Base-by-base conservation (phyloP, 768 basidiomycete species). In the Lactarius indigo region DNA sequence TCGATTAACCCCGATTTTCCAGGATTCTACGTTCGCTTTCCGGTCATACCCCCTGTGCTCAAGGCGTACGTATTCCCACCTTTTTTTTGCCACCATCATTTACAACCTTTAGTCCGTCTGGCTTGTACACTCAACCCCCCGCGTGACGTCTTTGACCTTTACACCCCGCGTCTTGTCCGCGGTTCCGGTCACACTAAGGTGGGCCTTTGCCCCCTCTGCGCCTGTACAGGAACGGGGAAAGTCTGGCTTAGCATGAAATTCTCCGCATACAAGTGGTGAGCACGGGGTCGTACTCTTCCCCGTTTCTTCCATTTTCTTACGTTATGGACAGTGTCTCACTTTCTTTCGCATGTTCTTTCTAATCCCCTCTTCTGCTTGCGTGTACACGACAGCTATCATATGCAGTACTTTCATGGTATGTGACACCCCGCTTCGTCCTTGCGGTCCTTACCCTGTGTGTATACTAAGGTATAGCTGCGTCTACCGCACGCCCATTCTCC, bases 181-280 rank as follows among this genome's bases (percentile, higher is more conserved):
- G 91, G 91, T 3, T 82, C 78, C 59, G 90, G 90, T 6, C 74
- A 77, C 1, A 82, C 84, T 3, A 93, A 93, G 76, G 83, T 87
- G 0, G 92, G 91, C 2, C 73, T 92, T 41, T 94, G 92, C 70
- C 92, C 92, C 0, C 83, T 93, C 58, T 94, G 92, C 71, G 74
- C 85, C 50, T 83, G 91, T 10, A 89, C 89, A 1, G 91, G 91
- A 0, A 83, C 83, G 63, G 84, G 83, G 3, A 85, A 83, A 71
- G 80, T 81, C 44, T 93, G 92, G 91, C 75, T 91, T 39, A 84
- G 86, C 2, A 91, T 86, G 84, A 92, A 92, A 70, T 87, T 89
- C 72, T 89, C 87, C 17, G 91, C 91, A 23, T 92, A 86, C 79
- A 92, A 92, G 90, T 91, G 79, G 89, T 87, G 65, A 18, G 83